Evolutionary conservation across 495 filamentous ascomycete species (phyloP).

Genomic region (Penicillium antarcticum): DNA sequence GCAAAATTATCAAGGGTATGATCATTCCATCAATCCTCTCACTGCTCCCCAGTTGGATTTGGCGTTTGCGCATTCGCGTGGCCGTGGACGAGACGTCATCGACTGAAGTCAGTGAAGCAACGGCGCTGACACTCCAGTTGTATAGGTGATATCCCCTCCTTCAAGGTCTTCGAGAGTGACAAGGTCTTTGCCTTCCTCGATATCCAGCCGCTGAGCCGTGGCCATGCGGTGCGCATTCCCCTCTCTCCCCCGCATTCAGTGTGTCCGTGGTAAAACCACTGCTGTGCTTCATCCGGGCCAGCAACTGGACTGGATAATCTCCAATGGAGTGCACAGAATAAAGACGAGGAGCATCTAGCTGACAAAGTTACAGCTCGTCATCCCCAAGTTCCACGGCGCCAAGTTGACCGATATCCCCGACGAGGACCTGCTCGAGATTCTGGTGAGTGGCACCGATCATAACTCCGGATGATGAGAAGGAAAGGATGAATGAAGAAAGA

Average conservation of each 20-base stretch:
- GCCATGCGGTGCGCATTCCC: slow-evolving; percentile 65
- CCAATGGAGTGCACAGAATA: not conserved
- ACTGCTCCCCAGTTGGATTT: not conserved
- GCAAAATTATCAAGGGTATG: slow-evolving; percentile 93
- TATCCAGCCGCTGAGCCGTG: slow-evolving; percentile 80
- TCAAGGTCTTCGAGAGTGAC: slow-evolving; percentile 91
- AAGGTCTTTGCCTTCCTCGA: slow-evolving; percentile 97
- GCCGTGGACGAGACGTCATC: slow-evolving; percentile 2
- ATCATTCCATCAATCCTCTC: not conserved
- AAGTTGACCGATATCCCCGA: slow-evolving; percentile 94
- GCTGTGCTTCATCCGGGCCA: not conserved
- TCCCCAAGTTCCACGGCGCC: slow-evolving; percentile 92
- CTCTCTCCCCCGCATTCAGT: not conserved
- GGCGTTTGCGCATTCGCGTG: not conserved
- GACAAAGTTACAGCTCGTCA: slow-evolving; percentile 67
- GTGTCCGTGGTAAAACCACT: no score
- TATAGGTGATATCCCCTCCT: slow-evolving; percentile 86
- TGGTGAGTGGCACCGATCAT: slow-evolving; percentile 50
- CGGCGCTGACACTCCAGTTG: slow-evolving; percentile 1
- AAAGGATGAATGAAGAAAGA: not conserved
- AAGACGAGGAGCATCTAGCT: slow-evolving; percentile 5
- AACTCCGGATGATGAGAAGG: not conserved
- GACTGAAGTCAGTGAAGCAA: no score
- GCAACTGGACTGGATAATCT: no score
- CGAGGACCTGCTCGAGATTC: slow-evolving; percentile 75